phyloP scores from a whole-genome alignment of 2,329 filamentous ascomycete species.

The Apiospora sp. region DNA sequence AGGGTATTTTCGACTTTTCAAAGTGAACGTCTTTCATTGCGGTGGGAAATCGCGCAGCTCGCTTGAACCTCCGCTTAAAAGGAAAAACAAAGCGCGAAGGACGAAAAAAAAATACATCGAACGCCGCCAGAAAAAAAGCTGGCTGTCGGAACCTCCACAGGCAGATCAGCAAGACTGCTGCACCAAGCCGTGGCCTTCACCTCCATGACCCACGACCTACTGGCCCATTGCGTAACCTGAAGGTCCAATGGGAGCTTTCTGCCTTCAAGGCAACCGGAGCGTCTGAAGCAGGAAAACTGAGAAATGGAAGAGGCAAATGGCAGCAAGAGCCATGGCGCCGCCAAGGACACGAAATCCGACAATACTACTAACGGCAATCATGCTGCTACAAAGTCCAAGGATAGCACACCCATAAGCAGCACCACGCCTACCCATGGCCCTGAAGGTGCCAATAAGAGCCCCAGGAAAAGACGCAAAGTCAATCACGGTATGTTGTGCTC shows the following conservation, averaged over 20 bases:
- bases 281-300: constrained; percentile 29
- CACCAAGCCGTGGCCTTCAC: constrained; percentile 28
- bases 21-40: not conserved
- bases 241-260: constrained; percentile 29
- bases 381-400: constrained; percentile 24
- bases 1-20: not conserved
- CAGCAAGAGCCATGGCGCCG: constrained; percentile 26
- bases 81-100: constrained; percentile 11
- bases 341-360: constrained; percentile 27
- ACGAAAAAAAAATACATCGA: not conserved
- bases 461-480: constrained; percentile 87
- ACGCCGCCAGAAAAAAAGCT: constrained; percentile 13
- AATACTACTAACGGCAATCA: constrained; percentile 26
- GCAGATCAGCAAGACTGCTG: constrained; percentile 25
- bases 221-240: constrained; percentile 29
- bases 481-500: constrained; percentile 76
- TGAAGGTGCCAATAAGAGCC: constrained; percentile 59
- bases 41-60: constrained; percentile 17
- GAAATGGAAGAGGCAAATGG: constrained; percentile 28
- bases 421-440: constrained; percentile 34
- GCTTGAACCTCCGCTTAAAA: constrained; percentile 15
- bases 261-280: constrained; percentile 26
- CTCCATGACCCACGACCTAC: constrained; percentile 29
- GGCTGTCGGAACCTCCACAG: constrained; percentile 26
- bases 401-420: constrained; percentile 30